Conservation (phyloP, 1,139 yeast genomes). For the Pichia sp. region DNA sequence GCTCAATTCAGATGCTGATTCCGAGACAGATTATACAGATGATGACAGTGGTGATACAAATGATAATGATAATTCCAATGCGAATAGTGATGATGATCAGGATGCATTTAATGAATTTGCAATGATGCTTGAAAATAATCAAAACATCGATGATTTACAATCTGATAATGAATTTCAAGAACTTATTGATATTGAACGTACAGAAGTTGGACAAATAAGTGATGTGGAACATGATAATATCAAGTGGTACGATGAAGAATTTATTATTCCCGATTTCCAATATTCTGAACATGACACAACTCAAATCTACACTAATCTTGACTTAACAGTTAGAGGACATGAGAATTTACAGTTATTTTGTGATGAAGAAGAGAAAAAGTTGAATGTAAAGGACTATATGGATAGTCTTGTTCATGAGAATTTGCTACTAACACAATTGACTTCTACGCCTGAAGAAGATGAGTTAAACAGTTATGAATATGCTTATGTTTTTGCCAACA, state of each 20-base stretch:
- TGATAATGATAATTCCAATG: not conserved
- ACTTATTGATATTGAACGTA: not conserved
- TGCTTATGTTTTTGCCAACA: conserved; percentile 2
- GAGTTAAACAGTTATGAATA: conserved; percentile 14
- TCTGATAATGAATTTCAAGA: conserved; percentile 6
- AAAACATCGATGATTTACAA: conserved; percentile 8
- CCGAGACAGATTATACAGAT: no score
- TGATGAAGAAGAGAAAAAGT: conserved; percentile 14
- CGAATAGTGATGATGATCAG: not conserved
- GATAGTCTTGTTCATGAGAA: conserved; percentile 27
- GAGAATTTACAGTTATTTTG: conserved; percentile 10
- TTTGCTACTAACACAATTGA: conserved; percentile 21
- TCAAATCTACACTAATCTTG: conserved; percentile 4
- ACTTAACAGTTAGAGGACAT: conserved; percentile 12
- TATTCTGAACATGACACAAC: not conserved
- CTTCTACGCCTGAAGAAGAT: conserved; percentile 15
- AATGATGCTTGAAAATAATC: not conserved
- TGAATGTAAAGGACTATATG: conserved; percentile 23
- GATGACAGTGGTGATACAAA: no score
- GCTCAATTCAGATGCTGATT: no score
- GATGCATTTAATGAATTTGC: not conserved
- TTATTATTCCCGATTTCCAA: conserved; percentile 9
- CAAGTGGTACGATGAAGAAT: conserved; percentile 6
- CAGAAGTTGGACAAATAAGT: not conserved
- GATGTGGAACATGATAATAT: not conserved